These are phyloP conservation scores for Pulveroboletus sp. DNA, from an alignment of 768 basidiomycete genomes.

Conservation along the genomic window DNA sequence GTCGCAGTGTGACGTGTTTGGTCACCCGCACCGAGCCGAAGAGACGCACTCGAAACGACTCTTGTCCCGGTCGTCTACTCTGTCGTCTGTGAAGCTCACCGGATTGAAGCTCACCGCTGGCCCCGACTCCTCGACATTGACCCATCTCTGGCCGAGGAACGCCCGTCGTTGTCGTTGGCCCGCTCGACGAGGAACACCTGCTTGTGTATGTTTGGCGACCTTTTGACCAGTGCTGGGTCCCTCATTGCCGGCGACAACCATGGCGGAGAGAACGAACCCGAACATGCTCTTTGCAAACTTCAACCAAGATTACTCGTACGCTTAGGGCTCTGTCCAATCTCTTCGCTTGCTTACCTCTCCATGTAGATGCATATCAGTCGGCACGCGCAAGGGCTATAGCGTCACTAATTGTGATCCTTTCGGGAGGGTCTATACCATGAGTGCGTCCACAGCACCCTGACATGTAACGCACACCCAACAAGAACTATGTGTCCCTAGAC, in stretches of 20 bases:
- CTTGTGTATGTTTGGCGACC: constrained; percentile 16
- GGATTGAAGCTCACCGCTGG: too few relatives aligned
- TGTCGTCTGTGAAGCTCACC: too few relatives aligned
- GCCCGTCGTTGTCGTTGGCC: too few relatives aligned
- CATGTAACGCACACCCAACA: not conserved
- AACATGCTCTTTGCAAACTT: constrained; percentile 87
- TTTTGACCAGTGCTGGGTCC: not conserved
- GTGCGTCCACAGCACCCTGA: constrained; percentile 46
- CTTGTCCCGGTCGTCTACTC: too few relatives aligned
- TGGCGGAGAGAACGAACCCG: constrained; percentile 38
- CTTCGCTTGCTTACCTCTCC: constrained; percentile 1
- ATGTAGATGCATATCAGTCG: constrained; percentile 82
- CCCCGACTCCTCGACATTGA: too few relatives aligned
- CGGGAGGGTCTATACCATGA: constrained; percentile 91
- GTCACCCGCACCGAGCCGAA: too few relatives aligned
- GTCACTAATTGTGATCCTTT: constrained; percentile 99
- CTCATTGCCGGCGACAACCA: constrained; percentile 6
- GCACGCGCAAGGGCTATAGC: constrained; percentile 91
- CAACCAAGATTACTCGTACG: constrained; percentile 96
- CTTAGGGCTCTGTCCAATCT: not conserved
- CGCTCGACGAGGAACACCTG: not conserved
- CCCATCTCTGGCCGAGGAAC: too few relatives aligned
- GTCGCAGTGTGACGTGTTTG: too few relatives aligned
- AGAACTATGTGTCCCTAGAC: constrained; percentile 40
- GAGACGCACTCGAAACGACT: too few relatives aligned